Base-by-base conservation (phyloP, 2,329 filamentous ascomycete species). In the Lojkania enalia region DNA sequence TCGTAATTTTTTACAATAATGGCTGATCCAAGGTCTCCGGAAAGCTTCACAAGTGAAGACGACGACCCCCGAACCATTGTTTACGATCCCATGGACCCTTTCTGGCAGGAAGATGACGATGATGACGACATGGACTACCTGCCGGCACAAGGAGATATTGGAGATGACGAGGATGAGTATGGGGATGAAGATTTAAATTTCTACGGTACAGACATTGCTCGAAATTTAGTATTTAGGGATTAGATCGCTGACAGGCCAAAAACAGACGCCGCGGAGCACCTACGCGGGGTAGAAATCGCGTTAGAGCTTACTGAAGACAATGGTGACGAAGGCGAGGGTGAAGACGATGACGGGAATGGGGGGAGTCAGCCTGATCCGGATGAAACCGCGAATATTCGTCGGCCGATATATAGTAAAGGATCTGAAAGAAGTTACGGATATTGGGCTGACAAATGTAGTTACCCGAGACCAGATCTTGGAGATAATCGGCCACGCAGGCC, bases 81-180 rank as follows among this genome's bases (percentile, higher is more conserved):
- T 3, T 66, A 67, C 55, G 62, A 67, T 39, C 64, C 61, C 7
- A 58, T 43, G 30, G 65, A 66, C 19, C 60, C 62, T 23, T 64
- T 66, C 41, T 67, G 61, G 65, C 57, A 57, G 40, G 63, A 66
- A 44, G 58, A 60, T 31, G 67, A 68, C 44, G 69, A 69, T 54
- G 72, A 75, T 68, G 75, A 79, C 67, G 76, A 78, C 63, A 76
- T 77, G 71, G 76, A 78, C 51, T 77, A 73, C 64, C 68, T 77
- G 56, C 68, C 72, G 20, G 67, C 72, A 35, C 61, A 70, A 44
- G 71, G 73, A 46, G 66, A 65, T 9, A 27, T 12, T n/a, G n/a
- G n/a, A n/a, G 68, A 58, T 39, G 68, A 72, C 18, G 59, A 67
- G 13, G 65, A 66, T 9, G 71, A 74, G 6, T 67, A 70, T n/a